Conservation (phyloP, 1,139 yeast species). For the Blastobotrys malaysiensis region DNA sequence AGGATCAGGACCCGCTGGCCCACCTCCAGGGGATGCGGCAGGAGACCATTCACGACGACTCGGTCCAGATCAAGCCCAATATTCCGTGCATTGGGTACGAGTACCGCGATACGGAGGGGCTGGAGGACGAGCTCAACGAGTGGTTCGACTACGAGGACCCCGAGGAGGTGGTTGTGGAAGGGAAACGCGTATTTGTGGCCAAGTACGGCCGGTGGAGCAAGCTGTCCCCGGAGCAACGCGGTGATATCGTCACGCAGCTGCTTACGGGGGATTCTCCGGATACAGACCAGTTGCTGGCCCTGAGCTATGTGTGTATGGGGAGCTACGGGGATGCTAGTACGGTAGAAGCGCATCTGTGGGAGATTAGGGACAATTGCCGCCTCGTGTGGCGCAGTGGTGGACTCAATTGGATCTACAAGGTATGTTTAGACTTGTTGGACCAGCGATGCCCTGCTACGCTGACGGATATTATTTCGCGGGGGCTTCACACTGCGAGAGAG, state of each 20-base stretch:
- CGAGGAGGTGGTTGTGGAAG: slow-evolving; percentile 20
- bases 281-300: slow-evolving; percentile 14
- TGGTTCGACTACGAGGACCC: slow-evolving; percentile 33
- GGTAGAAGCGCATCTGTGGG: slow-evolving; percentile 36
- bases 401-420: slow-evolving; percentile 19
- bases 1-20: slow-evolving; percentile 4
- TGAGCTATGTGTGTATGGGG: slow-evolving; percentile 42
- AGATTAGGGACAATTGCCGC: slow-evolving; percentile 32
- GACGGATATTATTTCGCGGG: slow-evolving; percentile 1
- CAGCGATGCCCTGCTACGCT: slow-evolving; percentile 18
- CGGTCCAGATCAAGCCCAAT: background rate
- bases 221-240: slow-evolving; percentile 3
- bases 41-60: background rate
- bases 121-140: slow-evolving; percentile 30
- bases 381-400: slow-evolving; percentile 23
- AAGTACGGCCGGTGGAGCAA: slow-evolving; percentile 1
- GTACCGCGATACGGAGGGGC: slow-evolving; percentile 25
- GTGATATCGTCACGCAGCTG: slow-evolving; percentile 9
- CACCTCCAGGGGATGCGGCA: background rate
- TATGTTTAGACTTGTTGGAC: slow-evolving; percentile 17
- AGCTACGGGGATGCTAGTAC: slow-evolving; percentile 33
- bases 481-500: slow-evolving; percentile 1
- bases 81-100: slow-evolving; percentile 2
- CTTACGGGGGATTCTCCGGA: background rate
- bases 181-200: slow-evolving; percentile 13